Percentiles rank a stretch among this genome's conserved stretches.
These are phyloP conservation scores for Alternaria sp. DNA, from an alignment of 2,329 filamentous ascomycete species.

Conservation along the genomic window DNA sequence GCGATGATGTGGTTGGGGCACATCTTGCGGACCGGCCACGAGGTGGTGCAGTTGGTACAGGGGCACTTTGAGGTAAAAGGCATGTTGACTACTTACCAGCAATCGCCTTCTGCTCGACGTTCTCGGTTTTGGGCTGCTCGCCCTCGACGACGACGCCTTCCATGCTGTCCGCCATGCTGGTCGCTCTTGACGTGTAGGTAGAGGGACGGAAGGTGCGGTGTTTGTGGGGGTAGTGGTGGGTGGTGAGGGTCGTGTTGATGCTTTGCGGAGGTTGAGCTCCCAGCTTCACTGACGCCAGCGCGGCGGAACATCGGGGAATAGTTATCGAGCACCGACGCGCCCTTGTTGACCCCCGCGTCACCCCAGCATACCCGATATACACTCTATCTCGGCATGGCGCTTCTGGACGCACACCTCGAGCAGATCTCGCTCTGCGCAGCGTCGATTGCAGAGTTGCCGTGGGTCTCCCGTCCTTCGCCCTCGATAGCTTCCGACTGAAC, in stretches of 20 bases:
- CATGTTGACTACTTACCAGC: constrained; percentile 42
- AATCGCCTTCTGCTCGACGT: constrained; percentile 49
- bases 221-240: constrained; percentile 10
- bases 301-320: constrained; percentile 19
- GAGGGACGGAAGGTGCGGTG: constrained; percentile 23
- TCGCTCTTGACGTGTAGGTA: constrained; percentile 19
- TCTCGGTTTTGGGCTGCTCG: constrained; percentile 50
- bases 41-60: constrained; percentile 27
- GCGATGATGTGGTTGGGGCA: constrained; percentile 39
- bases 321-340: constrained; percentile 18
- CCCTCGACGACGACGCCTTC: constrained; percentile 53
- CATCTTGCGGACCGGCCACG: constrained; percentile 32
- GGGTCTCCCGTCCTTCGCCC: constrained; percentile 17
- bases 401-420: constrained; percentile 57
- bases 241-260: constrained; percentile 26
- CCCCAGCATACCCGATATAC: not conserved
- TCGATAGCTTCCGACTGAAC: constrained; percentile 18
- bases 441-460: constrained; percentile 57
- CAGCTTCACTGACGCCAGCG: constrained; percentile 20
- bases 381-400: constrained; percentile 41
- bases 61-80: constrained; percentile 31
- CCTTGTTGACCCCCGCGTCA: constrained; percentile 26
- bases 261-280: constrained; percentile 26
- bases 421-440: constrained; percentile 57
- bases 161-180: constrained; percentile 58